A percentile compares a stretch with the other conserved stretches of the same genome.
Evolutionary conservation across 177 flowering plant genomes (phyloP).

Genomic region (Tripterygium wilfordii): DNA sequence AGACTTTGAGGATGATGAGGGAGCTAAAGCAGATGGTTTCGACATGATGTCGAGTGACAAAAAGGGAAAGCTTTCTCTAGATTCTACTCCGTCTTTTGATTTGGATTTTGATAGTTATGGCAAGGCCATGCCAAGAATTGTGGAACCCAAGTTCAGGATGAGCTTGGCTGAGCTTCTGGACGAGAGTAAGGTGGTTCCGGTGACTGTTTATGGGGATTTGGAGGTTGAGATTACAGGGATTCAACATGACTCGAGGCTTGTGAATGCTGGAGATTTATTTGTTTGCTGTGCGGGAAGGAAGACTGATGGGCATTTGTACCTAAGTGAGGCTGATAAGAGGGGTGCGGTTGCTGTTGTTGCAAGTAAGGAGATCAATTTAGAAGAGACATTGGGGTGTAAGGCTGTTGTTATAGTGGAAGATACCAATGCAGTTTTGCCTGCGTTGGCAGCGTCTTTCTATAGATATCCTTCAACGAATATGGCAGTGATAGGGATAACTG

Average conservation of each 20-base stretch:
- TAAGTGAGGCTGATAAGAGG: slow-evolving; percentile 93
- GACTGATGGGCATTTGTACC: slow-evolving; percentile 78
- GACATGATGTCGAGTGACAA: slow-evolving; percentile 15
- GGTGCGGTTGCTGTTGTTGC: slow-evolving; percentile 98
- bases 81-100: slow-evolving; percentile 45
- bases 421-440: slow-evolving; percentile 69
- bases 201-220: slow-evolving; percentile 75
- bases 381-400: slow-evolving; percentile 82
- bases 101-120: slow-evolving; percentile 69
- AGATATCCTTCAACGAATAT: slow-evolving; percentile 66
- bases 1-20: slow-evolving; percentile 20
- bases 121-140: slow-evolving; percentile 52
- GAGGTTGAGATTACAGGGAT: slow-evolving; percentile 82
- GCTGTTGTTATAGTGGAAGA: slow-evolving; percentile 94
- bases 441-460: slow-evolving; percentile 77
- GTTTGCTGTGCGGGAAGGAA: slow-evolving; percentile 82
- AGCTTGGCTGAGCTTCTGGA: slow-evolving; percentile 85
- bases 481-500: slow-evolving; percentile 89
- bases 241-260: slow-evolving; percentile 84
- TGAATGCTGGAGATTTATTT: slow-evolving; percentile 80
- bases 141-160: slow-evolving; percentile 89
- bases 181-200: slow-evolving; percentile 87
- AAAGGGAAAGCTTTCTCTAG: slow-evolving; percentile 8
- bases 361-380: slow-evolving; percentile 81
- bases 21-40: slow-evolving; percentile 12